Evolutionary conservation across 176 grass and related monocot genomes (phyloP), one percentile per base, ranked within the genome.

Genomic region (Aegilops umbellulata): DNA sequence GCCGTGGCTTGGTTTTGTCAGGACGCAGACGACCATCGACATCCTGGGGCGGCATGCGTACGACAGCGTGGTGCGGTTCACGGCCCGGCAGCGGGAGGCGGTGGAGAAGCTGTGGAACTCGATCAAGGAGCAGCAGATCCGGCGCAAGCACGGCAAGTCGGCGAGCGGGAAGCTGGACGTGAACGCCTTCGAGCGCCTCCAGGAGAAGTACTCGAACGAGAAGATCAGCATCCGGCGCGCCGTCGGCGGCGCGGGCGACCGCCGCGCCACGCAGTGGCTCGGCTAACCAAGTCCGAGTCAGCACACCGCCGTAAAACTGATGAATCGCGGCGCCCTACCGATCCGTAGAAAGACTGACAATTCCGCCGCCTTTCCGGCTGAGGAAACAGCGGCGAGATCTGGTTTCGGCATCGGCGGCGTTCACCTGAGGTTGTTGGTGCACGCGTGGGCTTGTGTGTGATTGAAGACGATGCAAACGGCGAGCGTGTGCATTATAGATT

Each of bases 181-280:
- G 75, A 98, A 95, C 11, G 91, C 88, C 3, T 98, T 95, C 1
- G 97, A 98, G 81, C 73, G 39, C 9, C 93, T 98, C 36, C 97
- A 95, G 84, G 97, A 98, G 84, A 95, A 94, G 85, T 95, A 95
- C 74, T 44, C 92, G 9, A 78, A 84, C 41, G 86, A 98, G 92
- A 98, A 98, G 86, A 98, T 98, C 80, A 98, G 97, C 86, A 95
- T 98, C 35, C 90, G 97, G 0, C 93, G 81, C 49, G 47, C 86
- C 4, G 96, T 95, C 0, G 90, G 97, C 19, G 90, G 97, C 2
- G 75, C 92, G 1, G 96, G 96, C 9, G 93, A 95, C 20, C 96
- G 91, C 14, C 88, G 86, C 0, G 90, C 90, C 16, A 64, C 91
- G 3, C 86, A 89, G 65, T 98, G 97, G 97, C 94, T 95, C 2